Evolutionary conservation across 176 grass and related monocot genomes (phyloP), one percentile per base, ranked within the genome.

Genomic region (Oryza meridionalis): DNA sequence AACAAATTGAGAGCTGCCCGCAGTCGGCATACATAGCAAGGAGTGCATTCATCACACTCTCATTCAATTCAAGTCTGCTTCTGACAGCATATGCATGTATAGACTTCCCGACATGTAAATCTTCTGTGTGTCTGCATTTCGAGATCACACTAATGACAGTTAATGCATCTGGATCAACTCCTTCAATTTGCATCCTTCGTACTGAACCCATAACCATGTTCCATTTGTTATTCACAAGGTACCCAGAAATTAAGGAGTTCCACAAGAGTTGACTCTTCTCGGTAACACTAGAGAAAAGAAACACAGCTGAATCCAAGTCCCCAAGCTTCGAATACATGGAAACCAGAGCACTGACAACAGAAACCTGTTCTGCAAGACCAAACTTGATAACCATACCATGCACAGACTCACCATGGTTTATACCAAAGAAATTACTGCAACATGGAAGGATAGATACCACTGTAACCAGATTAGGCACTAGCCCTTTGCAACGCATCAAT

Each of bases 241-340:
- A 89, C 47, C 89, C 92, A 71, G 89, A 94, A 74, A 94, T 91
- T 78, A 94, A 82, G 45, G 86, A 91, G 59, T 94, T 94, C 82
- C 84, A 94, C 84, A 89, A 45, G n/a, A 94, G 78, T 76, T 79
- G 21, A 77, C 44, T 89, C 70, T 87, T 91, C 75, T 44, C 9
- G 0, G 81, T 67, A 72, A 42, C 38, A 27, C 19, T 7, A 46
- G 12, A 47, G 65, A 94, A 91, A 78, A 91, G 69, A 14, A 78
- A 81, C 11, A 70, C 35, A 24, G 92, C 81, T 77, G 86, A 85
- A 76, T 87, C 87, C 17, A 87, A 44, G 50, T 89, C 58, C 49
- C 77, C 77, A 77, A 91, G 69, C 78, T 79, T 91, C 5, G 89
- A 83, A 79, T 94, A 94, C 92, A 94, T 89, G 5, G 87, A 94